Evolutionary conservation across 495 filamentous ascomycete species (phyloP), one percentile per base, ranked within the genome.

Genomic region (Neurospora hispaniola): DNA sequence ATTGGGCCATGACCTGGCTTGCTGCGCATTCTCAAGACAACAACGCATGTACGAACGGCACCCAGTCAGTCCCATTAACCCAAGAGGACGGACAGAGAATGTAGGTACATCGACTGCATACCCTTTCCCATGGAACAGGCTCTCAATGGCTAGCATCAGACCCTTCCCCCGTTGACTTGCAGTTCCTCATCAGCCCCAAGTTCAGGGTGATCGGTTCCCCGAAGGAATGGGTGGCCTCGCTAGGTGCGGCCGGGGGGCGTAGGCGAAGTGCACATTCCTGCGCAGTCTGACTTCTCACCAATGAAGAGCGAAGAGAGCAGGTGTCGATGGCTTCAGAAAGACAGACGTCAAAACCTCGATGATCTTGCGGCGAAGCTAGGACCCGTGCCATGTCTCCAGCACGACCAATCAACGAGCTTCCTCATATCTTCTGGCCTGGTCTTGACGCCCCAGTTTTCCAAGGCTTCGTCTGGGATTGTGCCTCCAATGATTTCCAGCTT

Each of bases 161-260:
- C 38, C 35, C 68, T 70, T 18, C 42, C 5, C 27, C 27, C 54
- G 54, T 54, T 59, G 31, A 72, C 54, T 20, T 74, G 73, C 71
- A 73, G 66, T 59, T 40, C 62, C 68, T 73, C 54, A 71, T 76
- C 75, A 76, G 73, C 75, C 73, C 74, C 75, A 76, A 71, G 70
- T 71, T 43, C 73, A 74, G 71, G 71, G 48, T 68, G 54, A 27
- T 31, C 54, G 27, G 54, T 35, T 35, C 14, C 54, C 27, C 54
- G 3, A 66, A 66, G 54, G 7, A 27, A 35, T 66, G 54, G 54
- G 54, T 66, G 54, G 54, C 54, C 54, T 66, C 54, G 27, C 54
- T 31, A 18, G 54, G 27, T 66, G 54, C 54, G 54, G 54, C 54
- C 54, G 12, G 23, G 48, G 10, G 23, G 48, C 48, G 23, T 23